Base-by-base conservation (phyloP, 306 rosid species). In the Neltuma alba region DNA sequence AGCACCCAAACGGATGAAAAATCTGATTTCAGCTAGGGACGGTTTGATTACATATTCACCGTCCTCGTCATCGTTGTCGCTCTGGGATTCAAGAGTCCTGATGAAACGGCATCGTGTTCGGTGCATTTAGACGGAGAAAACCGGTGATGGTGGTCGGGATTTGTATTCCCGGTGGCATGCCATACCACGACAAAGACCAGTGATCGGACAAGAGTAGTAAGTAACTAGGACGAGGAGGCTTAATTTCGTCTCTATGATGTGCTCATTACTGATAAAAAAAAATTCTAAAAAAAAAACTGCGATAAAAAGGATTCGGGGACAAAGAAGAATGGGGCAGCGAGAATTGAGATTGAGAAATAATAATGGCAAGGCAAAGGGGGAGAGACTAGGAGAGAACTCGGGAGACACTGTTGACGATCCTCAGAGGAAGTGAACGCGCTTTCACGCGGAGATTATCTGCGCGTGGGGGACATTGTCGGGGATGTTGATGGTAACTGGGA, bases 111-210 rank as follows among this genome's bases (percentile, higher is more conserved):
- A 41, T 77, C 77, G 63, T 70, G 37, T 23, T 33, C 7, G 70
- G 82, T 33, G 86, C 90, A 85, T 85, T 90, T 80, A 81, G 81
- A 80, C 80, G 62, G 72, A 62, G 54, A 52, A 23, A 14, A 33
- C 76, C 48, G 72, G 9, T 3, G 72, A 72, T 54, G 67, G 83
- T 41, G 77, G 88, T 84, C 91, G 87, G 87, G 84, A 84, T 55
- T 74, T 76, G 76, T 79, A 71, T 28, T 83, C 65, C 87, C 86
- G 85, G 87, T 85, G 83, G 52, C 81, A 58, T 58, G 57, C 92
- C 98, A 91, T 83, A 88, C 81, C 85, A 57, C 12, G 63, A 25
- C 31, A 82, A 88, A 77, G 76, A 76, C 81, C 85, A 66, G 86
- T 74, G 87, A 90, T 86, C 80, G 74, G 33, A 45, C 30, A 42